A percentile compares a stretch with the other conserved stretches of the same genome.
Evolutionary conservation across 2,329 filamentous ascomycete species (phyloP).

Genomic region (Colletotrichum zoysiae): DNA sequence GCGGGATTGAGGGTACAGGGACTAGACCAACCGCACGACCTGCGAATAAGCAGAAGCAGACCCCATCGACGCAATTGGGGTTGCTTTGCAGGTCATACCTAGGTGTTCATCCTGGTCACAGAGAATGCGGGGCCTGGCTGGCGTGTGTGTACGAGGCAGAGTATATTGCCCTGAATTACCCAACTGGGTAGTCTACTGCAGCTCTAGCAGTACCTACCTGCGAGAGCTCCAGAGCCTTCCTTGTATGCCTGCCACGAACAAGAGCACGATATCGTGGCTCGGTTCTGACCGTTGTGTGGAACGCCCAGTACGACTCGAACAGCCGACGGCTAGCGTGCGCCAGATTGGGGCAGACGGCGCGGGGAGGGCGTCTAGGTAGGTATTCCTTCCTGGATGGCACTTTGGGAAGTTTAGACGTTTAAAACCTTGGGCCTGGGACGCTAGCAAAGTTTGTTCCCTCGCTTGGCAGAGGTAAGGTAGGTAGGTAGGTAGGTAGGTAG

Average conservation of each 20-base stretch:
- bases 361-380: background rate
- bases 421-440: conserved; percentile 29
- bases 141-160: background rate
- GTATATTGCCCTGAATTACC: too few relatives aligned
- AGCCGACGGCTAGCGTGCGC: background rate
- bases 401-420: background rate
- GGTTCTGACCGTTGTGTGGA: conserved; percentile 2
- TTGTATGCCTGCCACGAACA: background rate
- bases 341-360: background rate
- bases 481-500: background rate
- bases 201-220: background rate
- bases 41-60: conserved; percentile 1
- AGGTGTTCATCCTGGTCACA: background rate
- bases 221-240: background rate
- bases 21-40: conserved; percentile 17
- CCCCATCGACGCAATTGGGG: conserved; percentile 12
- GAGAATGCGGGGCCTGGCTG: background rate
- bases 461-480: background rate
- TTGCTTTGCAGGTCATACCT: conserved; percentile 18
- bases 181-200: too few relatives aligned
- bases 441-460: conserved; percentile 5
- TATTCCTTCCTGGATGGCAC: conserved; percentile 17
- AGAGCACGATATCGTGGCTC: background rate
- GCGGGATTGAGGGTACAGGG: conserved; percentile 17
- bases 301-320: conserved; percentile 6